Evolutionary conservation across 495 filamentous ascomycete species (phyloP), one percentile per base, ranked within the genome.

Genomic region (Pseudomonodictys pantanalensis): DNA sequence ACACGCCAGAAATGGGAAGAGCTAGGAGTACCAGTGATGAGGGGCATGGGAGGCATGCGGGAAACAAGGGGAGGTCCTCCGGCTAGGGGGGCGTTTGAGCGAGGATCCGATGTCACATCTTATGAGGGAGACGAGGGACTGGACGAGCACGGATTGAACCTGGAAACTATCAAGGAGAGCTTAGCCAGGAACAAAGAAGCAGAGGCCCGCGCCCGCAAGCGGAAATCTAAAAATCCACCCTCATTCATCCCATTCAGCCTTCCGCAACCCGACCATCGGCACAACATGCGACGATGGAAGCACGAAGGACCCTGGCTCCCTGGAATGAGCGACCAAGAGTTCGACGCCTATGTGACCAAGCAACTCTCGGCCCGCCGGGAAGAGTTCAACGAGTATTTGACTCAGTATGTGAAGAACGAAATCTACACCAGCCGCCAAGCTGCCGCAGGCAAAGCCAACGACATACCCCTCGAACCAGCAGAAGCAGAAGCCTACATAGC

Each of bases 1-100:
- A 91, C 90, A 10, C 73, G 95, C 43, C 77, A 81, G 69, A 97
- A 97, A 75, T 97, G 86, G 79, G 88, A 91, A 65, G 91, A 96
- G 68, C 75, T 91, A 67, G 78, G 83, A 56, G 73, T 89, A 53
- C 85, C 88, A 2, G 76, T 91, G 28, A 78, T 81, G 18, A 72
- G 80, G 44, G 47, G 50, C 17, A 23, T 22, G 41, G 77, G 78
- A 7, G 59, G 52, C n/a, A 68, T 70, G 35, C 62, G 71, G 5
- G 39, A 30, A 20, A 41, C 2, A 28, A 48, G 45, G 15, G 28
- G 43, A 9, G 23, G 6, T 22, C 2, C 7, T 9, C 10, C 20
- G 8, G 25, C 33, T 18, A 64, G 51, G 18, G 76, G 78, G 52
- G 86, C 83, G 6, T 90, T 88, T 59, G 85, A 89, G 49, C 73